Conservation (phyloP, 2,329 filamentous ascomycete species). For the Apiospora rasikravindrae region DNA sequence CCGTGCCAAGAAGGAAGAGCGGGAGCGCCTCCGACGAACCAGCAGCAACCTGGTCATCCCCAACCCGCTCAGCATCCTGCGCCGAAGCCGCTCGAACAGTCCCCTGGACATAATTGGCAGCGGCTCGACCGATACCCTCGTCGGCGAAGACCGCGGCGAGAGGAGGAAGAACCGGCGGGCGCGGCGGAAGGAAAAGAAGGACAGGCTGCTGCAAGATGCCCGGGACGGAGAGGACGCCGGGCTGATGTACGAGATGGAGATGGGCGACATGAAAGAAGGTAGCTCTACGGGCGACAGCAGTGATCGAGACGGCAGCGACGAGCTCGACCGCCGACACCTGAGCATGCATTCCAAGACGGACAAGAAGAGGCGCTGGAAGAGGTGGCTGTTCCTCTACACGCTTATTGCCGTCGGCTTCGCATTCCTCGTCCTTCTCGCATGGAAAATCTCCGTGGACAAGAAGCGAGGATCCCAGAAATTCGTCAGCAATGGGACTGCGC, state of each 20-base stretch:
- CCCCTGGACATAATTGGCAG: slow-evolving; percentile 46
- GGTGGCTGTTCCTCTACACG: slow-evolving; percentile 58
- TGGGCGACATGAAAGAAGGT: slow-evolving; percentile 72
- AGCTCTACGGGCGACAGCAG: slow-evolving; percentile 67
- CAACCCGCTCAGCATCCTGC: slow-evolving; percentile 52
- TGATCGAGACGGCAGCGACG: slow-evolving; percentile 64
- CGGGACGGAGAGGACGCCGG: slow-evolving; percentile 71
- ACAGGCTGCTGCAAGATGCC: slow-evolving; percentile 57
- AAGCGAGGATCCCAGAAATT: slow-evolving; percentile 44
- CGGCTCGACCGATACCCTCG: slow-evolving; percentile 54
- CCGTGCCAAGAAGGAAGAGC: slow-evolving; percentile 50
- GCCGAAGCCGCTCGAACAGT: slow-evolving; percentile 40
- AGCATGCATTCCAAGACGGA: slow-evolving; percentile 52
- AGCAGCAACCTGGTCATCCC: slow-evolving; percentile 54
- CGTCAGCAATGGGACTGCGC: slow-evolving; percentile 81
- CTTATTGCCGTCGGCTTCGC: slow-evolving; percentile 59
- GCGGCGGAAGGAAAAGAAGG: slow-evolving; percentile 59
- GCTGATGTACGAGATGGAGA: slow-evolving; percentile 80
- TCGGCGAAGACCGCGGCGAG: slow-evolving; percentile 46
- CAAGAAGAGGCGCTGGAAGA: slow-evolving; percentile 59
- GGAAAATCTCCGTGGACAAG: slow-evolving; percentile 60
- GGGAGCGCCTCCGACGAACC: slow-evolving; percentile 49
- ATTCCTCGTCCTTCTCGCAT: slow-evolving; percentile 61
- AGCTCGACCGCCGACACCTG: slow-evolving; percentile 60
- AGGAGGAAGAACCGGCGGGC: slow-evolving; percentile 56